Evolutionary conservation across 2,329 filamentous ascomycete genomes (phyloP), one percentile per base, ranked within the genome.

Genomic region (Diaporthe sp.): DNA sequence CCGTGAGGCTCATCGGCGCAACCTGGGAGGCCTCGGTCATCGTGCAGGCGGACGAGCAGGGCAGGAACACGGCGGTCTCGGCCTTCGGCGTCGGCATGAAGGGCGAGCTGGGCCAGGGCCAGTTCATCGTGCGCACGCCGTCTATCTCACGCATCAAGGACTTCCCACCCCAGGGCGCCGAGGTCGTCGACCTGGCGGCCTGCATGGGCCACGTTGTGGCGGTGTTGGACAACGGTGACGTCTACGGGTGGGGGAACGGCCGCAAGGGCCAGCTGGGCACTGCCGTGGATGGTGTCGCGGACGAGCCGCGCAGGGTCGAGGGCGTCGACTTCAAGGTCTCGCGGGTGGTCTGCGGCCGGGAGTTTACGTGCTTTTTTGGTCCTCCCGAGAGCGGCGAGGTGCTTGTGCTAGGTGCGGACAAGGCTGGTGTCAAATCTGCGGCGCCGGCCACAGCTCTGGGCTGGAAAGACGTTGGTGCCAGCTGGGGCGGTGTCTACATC

Each of bases 181-280:
- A 86, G n/a, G 82, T 98, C 5, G 83, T 90, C 1, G 89, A 93
- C 75, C 81, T 98, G 37, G 87, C 92, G 2, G 93, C 94, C 15
- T 92, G 94, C 44, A 94, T 98, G 87, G 92, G 91, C 31, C 97
- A 99, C 81, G 91, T 92, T 0, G 90, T 97, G 22, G 91, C 87
- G 2, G 89, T 98, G 0, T 84, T 98, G 4, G 89, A 89, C 58
- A 93, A 94, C 81, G 96, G 96, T 0, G 89, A 94, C 22, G 92
- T 93, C 1, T 98, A 94, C 82, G 96, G 95, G 3, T 98, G 96
- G 96, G 97, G 97, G 0, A 94, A 92, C 79, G 93, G 94, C 19
- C 90, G 95, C 34, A 97, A 98, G 81, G 94, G 94, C 0, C 96
- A 99, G 82, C 85, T 98, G 1, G 96, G 95, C 0, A 83, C 86